Evolutionary conservation across 108 stramenopile species (phyloP).

Genomic region (Licmophora abbreviata): DNA sequence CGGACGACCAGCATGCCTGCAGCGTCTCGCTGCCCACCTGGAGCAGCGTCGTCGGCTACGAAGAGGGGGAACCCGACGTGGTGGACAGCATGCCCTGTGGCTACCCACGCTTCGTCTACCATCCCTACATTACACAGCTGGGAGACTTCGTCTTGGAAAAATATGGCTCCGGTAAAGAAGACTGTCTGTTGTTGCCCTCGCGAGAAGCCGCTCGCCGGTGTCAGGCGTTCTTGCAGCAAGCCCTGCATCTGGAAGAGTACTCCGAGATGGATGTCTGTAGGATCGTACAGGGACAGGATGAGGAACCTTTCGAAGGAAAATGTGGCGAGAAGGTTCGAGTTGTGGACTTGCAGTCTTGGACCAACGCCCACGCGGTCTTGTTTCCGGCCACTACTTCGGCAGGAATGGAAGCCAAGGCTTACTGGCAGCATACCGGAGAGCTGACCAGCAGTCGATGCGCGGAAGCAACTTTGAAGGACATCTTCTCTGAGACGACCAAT

Average conservation of each 20-base stretch:
- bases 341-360: not conserved
- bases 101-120: conserved; percentile 70
- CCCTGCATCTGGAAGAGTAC: conserved; percentile 16
- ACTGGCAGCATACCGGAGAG: conserved; percentile 75
- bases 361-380: conserved; percentile 30
- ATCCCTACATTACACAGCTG: conserved; percentile 50
- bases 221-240: conserved; percentile 45
- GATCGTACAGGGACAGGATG: too few relatives aligned
- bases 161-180: conserved; percentile 14
- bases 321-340: too few relatives aligned
- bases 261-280: too few relatives aligned
- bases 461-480: conserved; percentile 15
- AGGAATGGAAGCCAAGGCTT: conserved; percentile 55
- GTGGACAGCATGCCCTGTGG: conserved; percentile 49
- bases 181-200: conserved; percentile 50
- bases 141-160: conserved; percentile 20
- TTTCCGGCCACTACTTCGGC: conserved; percentile 49
- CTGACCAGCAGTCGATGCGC: conserved; percentile 46
- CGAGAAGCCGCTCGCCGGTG: conserved; percentile 36
- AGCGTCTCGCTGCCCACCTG: conserved; percentile 50
- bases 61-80: conserved; percentile 57
- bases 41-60: conserved; percentile 52
- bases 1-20: conserved; percentile 50
- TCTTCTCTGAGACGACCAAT: conserved; percentile 16
- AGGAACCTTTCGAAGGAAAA: too few relatives aligned